Conservation (phyloP, 2,329 filamentous ascomycete genomes). For the Aspergillus ochraceoroseus region DNA sequence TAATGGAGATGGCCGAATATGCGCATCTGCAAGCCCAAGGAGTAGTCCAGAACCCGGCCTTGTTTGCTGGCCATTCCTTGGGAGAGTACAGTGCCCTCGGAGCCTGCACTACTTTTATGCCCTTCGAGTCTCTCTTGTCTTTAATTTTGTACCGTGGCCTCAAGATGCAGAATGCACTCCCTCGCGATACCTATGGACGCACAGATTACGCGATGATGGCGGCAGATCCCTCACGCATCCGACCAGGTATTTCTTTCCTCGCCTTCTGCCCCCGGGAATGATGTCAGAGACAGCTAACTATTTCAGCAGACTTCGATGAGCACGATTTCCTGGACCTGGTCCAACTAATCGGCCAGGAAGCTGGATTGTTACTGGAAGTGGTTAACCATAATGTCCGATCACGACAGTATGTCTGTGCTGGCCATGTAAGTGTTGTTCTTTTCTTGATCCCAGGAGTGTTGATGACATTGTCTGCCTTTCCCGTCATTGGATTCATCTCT, state of each 20-base stretch:
- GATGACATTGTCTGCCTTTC: no score
- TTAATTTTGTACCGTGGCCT: conserved; percentile 98
- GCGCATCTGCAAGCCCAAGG: conserved; percentile 99
- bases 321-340: neutral
- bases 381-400: conserved; percentile 79
- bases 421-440: conserved; percentile 45
- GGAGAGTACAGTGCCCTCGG: conserved; percentile 97
- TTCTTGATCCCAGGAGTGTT: no score
- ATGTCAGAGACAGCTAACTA: neutral
- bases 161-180: conserved; percentile 97
- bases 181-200: conserved; percentile 80
- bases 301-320: neutral
- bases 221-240: conserved; percentile 86
- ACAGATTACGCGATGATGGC: conserved; percentile 98
- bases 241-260: conserved; percentile 91
- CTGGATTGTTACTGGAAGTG: conserved; percentile 89
- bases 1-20: conserved; percentile 99
- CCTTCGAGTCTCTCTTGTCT: conserved; percentile 94
- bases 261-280: no score
- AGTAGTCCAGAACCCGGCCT: conserved; percentile 90
- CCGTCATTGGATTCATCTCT: neutral
- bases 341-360: conserved; percentile 71
- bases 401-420: conserved; percentile 60
- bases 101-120: conserved; percentile 95
- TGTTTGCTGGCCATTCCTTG: conserved; percentile 94